A percentile compares a stretch with the other conserved stretches of the same genome.
Evolutionary conservation across 2,329 filamentous ascomycete genomes (phyloP).

Genomic region (Byssothecium circinans): DNA sequence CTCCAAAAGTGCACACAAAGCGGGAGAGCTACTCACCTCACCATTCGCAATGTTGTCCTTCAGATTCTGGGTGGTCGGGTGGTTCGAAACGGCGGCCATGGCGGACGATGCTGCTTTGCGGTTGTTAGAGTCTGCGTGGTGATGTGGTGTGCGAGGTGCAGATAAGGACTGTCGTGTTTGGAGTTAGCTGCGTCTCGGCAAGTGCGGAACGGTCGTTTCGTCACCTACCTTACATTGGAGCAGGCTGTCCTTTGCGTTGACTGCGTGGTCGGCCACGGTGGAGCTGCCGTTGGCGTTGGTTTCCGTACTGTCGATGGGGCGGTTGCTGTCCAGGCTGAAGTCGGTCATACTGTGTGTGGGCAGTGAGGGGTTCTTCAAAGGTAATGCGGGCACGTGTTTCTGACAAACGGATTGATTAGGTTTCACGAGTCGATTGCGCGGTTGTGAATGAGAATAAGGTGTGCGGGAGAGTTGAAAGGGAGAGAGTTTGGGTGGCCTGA

Average conservation of each 20-base stretch:
- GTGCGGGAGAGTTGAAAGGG: neutral
- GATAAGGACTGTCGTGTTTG: conserved; percentile 40
- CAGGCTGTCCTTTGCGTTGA: conserved; percentile 42
- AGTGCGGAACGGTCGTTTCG: conserved; percentile 21
- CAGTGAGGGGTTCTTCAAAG: neutral
- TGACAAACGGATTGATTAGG: neutral
- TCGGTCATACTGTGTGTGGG: conserved; percentile 5
- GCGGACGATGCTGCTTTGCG: conserved; percentile 52
- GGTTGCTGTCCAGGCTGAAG: conserved; percentile 1
- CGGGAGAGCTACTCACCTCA: conserved; percentile 40
- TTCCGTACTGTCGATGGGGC: neutral
- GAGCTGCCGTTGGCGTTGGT: conserved; percentile 23
- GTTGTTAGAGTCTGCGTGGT: conserved; percentile 26
- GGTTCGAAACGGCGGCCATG: conserved; percentile 52
- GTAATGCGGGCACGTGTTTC: neutral
- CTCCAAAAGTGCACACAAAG: conserved; percentile 6
- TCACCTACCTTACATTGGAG: conserved; percentile 50
- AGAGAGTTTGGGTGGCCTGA: conserved; percentile 3
- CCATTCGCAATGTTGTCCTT: conserved; percentile 49
- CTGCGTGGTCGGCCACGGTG: conserved; percentile 24
- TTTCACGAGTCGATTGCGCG: neutral
- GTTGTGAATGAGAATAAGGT: neutral
- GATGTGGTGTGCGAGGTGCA: conserved; percentile 35
- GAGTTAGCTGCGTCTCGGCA: conserved; percentile 43
- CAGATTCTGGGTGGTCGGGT: conserved; percentile 53